Evolutionary conservation across 495 filamentous ascomycete genomes (phyloP), one percentile per base, ranked within the genome.

Genomic region (Penicillium arizonense): DNA sequence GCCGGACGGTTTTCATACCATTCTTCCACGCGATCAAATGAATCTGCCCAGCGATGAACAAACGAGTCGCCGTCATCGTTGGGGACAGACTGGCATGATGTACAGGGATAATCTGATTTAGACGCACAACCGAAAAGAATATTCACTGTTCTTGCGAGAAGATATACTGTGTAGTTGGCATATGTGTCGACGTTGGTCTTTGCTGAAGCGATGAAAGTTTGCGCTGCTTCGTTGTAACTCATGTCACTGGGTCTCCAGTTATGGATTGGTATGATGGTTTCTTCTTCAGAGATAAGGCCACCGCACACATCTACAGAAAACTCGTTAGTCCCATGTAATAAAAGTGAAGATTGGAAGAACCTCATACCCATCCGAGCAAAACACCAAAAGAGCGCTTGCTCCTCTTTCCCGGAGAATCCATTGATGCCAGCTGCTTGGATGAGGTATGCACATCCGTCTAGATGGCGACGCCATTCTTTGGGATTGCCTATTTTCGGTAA

Each of bases 301-400:
- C 70, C 75, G 44, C 75, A 75, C 37, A 77, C 62, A 42, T 70
- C 67, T 70, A 21, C 5, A 16, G 10, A 30, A 7, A 38, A 10
- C 20, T 44, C 18, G 52, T 34, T 9, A 46, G 18, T 28, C 36
- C 2, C 0, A 4, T 23, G 32, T 7, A 3, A 12, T 33, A 21
- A n/a, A 14, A 24, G 6, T 3, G 7, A 24, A 33, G 4, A 2
- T 9, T 1, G 12, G 20, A 34, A 32, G 38, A 44, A 36, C 18
- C 14, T 37, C 57, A n/a, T 60, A 70, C 74, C 74, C 75, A 77
- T 77, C 21, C 73, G 43, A 9, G 73, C 75, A 52, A 73, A 76
- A 48, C 75, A 77, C 75, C 75, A 77, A 44, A 76, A 77, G 2
- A 75, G 57, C 0, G 72, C 74, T 50, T 76, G 72, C 38, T 68